A percentile compares a stretch with the other conserved stretches of the same genome.
phyloP scores from a whole-genome alignment of 352 stramenopile species.

The Globisporangium middletonii region DNA sequence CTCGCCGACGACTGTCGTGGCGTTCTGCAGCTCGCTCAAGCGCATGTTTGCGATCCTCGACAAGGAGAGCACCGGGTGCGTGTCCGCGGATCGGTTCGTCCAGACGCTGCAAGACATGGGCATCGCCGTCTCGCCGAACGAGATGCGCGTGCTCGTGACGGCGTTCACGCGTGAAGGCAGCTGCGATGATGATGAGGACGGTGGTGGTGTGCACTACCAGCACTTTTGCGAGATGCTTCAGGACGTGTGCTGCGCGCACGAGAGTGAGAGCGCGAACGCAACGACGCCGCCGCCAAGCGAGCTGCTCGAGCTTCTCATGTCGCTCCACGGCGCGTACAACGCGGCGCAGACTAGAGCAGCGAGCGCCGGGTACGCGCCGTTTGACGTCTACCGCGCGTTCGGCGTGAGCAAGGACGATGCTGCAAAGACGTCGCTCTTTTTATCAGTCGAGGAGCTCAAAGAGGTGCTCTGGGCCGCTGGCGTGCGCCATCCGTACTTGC shows the following conservation, averaged over 20 bases:
- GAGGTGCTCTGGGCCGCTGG: constrained; percentile 62
- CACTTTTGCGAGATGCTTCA: constrained; percentile 54
- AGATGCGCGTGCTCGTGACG: constrained; percentile 36
- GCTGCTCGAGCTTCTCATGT: constrained; percentile 43
- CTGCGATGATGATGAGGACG: constrained; percentile 14
- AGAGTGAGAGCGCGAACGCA: constrained; percentile 13
- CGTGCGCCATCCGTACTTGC: constrained; percentile 58
- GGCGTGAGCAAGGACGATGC: constrained; percentile 27
- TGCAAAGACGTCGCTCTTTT: constrained; percentile 21
- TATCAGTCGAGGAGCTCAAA: constrained; percentile 61
- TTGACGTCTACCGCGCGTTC: constrained; percentile 46
- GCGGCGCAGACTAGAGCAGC: constrained; percentile 17
- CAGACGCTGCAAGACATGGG: constrained; percentile 64
- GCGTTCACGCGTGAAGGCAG: constrained; percentile 24
- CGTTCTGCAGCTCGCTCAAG: constrained; percentile 64
- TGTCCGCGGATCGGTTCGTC: constrained; percentile 39
- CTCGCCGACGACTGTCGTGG: constrained; percentile 25
- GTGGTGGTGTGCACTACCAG: constrained; percentile 30
- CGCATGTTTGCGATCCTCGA: constrained; percentile 81
- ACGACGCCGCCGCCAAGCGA: constrained; percentile 26
- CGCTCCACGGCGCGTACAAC: constrained; percentile 36
- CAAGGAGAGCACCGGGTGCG: constrained; percentile 52
- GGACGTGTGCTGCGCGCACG: constrained; percentile 32
- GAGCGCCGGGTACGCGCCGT: constrained; percentile 19
- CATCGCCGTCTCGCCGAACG: constrained; percentile 26